Conservation (phyloP, 352 stramenopile genomes). For the Saprolegnia parasitica region DNA sequence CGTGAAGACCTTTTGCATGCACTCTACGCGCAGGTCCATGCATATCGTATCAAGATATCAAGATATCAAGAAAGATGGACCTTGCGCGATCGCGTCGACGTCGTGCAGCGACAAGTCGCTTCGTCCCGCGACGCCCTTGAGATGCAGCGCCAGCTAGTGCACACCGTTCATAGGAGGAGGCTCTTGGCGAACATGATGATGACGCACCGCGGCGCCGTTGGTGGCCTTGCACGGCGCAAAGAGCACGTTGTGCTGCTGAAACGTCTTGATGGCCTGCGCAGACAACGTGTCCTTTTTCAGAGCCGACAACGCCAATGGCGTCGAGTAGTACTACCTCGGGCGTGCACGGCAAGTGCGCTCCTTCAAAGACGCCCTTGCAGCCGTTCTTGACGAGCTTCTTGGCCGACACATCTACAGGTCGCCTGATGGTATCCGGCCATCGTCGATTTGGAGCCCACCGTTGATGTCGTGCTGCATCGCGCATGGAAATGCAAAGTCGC, state of each 20-base stretch:
- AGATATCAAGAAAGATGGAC: constrained; percentile 33
- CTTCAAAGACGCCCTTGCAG: constrained; percentile 85
- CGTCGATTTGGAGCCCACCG: constrained; percentile 34
- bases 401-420: constrained; percentile 22
- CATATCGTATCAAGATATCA: constrained; percentile 20
- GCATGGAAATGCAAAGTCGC: constrained; percentile 96
- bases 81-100: constrained; percentile 69
- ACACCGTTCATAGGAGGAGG: neutral
- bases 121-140: constrained; percentile 39
- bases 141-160: constrained; percentile 46
- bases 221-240: constrained; percentile 84
- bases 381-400: constrained; percentile 83
- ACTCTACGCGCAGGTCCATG: constrained; percentile 40
- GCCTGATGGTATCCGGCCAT: neutral
- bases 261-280: constrained; percentile 55
- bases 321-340: constrained; percentile 53
- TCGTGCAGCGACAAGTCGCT: constrained; percentile 54
- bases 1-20: constrained; percentile 74
- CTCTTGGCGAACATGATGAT: neutral
- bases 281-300: neutral
- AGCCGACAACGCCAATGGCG: neutral
- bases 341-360: constrained; percentile 77
- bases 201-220: constrained; percentile 62
- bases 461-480: constrained; percentile 93
- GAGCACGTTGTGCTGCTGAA: constrained; percentile 77